phyloP scores from a whole-genome alignment of 257 asterid species.

The Anisodus acutangulus region DNA sequence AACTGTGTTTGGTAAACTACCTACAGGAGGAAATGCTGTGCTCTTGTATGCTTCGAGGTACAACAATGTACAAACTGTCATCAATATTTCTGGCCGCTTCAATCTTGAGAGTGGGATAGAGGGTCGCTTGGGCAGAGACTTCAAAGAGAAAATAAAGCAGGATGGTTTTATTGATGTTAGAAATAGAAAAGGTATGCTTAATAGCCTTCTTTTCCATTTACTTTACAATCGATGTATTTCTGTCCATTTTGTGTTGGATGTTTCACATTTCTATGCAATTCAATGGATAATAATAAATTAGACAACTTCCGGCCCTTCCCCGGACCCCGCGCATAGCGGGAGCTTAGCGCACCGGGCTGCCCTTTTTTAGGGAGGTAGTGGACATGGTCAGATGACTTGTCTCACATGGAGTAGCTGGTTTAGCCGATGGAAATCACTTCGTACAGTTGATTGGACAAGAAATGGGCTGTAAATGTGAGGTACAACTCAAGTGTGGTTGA shows the following conservation, averaged over 20 bases:
- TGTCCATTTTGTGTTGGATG: neutral
- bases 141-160: constrained; percentile 55
- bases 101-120: constrained; percentile 76
- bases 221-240: neutral
- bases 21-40: constrained; percentile 93
- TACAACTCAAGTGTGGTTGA: neutral
- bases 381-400: constrained; percentile 7
- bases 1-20: constrained; percentile 16
- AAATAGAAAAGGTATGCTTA: constrained; percentile 60
- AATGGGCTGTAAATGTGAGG: neutral
- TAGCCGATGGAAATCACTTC: neutral
- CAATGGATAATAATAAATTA: neutral
- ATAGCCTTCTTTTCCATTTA: neutral
- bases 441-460: neutral
- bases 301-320: neutral
- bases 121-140: constrained; percentile 85
- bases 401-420: neutral
- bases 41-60: constrained; percentile 78
- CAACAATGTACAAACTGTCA: constrained; percentile 50
- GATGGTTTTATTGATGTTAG: constrained; percentile 72
- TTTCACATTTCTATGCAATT: neutral
- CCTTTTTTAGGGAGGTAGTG: neutral
- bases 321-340: too few relatives aligned
- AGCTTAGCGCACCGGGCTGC: too few relatives aligned
- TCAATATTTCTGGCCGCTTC: constrained; percentile 85